Percentiles rank a stretch among this genome's conserved stretches.
phyloP scores from a whole-genome alignment of 1,284 basidiomycete genomes.

The Rugosomyces carneus region DNA sequence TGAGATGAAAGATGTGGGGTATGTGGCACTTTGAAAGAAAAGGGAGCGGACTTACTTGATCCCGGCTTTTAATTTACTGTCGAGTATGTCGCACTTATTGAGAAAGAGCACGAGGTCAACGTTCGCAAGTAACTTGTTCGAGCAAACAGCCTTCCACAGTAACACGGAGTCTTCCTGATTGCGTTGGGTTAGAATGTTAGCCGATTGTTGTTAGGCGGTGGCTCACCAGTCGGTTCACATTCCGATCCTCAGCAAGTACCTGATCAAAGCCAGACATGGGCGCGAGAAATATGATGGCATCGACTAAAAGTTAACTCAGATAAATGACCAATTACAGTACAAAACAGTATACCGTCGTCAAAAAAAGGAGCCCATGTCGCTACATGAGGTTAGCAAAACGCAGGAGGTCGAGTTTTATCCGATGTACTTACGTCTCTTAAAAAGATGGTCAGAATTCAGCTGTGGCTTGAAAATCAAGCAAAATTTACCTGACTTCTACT shows the following conservation, averaged over 20 bases:
- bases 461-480: no score
- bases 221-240: constrained; percentile 51
- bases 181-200: no score
- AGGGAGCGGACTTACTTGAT: no score
- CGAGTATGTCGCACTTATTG: constrained; percentile 59
- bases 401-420: no score
- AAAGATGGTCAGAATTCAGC: no score
- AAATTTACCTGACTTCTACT: constrained; percentile 48
- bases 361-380: constrained; percentile 63
- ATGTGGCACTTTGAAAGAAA: no score
- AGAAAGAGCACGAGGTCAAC: constrained; percentile 56
- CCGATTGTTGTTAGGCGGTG: no score
- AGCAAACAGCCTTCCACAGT: constrained; percentile 56
- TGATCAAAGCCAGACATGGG: constrained; percentile 63
- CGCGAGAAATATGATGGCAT: constrained; percentile 60
- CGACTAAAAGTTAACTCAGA: constrained; percentile 30
- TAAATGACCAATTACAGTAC: constrained; percentile 3
- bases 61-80: constrained; percentile 45
- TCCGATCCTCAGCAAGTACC: constrained; percentile 50
- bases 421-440: no score
- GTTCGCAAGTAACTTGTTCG: constrained; percentile 44
- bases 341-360: constrained; percentile 41
- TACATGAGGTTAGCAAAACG: constrained; percentile 20
- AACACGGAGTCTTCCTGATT: constrained; percentile 56
- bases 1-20: background rate